A percentile compares a stretch with the other conserved stretches of the same genome.
phyloP scores from a whole-genome alignment of 1,284 basidiomycete species.

The Inonotus obliquus region DNA sequence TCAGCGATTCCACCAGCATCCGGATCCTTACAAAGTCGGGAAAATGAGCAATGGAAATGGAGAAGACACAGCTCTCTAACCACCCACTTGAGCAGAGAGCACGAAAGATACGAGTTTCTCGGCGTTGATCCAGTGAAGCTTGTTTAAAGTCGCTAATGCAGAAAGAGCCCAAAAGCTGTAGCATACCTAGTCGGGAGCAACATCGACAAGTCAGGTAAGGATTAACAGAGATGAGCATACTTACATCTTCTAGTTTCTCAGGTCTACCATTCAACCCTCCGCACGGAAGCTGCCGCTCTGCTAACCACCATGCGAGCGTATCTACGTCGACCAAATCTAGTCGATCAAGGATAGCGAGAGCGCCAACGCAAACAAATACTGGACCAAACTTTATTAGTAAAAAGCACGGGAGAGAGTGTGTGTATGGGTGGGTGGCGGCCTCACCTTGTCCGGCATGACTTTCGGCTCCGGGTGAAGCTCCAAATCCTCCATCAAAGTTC shows the following conservation, averaged over 20 bases:
- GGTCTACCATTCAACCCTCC: conserved; percentile 95
- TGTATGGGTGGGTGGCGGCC: conserved; percentile 20
- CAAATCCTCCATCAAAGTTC: conserved; percentile 97
- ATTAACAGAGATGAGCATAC: conserved; percentile 24
- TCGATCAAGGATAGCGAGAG: conserved; percentile 82
- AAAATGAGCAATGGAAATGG: background rate
- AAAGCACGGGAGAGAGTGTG: background rate
- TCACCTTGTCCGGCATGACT: conserved; percentile 89
- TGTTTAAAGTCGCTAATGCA: conserved; percentile 79
- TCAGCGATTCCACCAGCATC: conserved; percentile 95
- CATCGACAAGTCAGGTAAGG: background rate
- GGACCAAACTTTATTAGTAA: background rate
- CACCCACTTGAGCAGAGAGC: conserved; percentile 83
- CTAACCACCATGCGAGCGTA: conserved; percentile 86
- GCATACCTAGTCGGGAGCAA: conserved; percentile 63
- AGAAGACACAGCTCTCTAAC: conserved; percentile 19
- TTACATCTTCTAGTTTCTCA: conserved; percentile 95
- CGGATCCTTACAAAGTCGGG: conserved; percentile 54
- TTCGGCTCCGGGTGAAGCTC: conserved; percentile 79
- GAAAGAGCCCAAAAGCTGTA: conserved; percentile 98
- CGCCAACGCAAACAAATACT: conserved; percentile 90
- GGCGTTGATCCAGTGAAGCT: conserved; percentile 86
- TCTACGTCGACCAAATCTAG: conserved; percentile 75
- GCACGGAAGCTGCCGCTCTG: conserved; percentile 88
- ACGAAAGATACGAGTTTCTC: conserved; percentile 83